Conservation (phyloP, 371 early-diverging fungal species). For the Lichtheimia hyalospora region DNA sequence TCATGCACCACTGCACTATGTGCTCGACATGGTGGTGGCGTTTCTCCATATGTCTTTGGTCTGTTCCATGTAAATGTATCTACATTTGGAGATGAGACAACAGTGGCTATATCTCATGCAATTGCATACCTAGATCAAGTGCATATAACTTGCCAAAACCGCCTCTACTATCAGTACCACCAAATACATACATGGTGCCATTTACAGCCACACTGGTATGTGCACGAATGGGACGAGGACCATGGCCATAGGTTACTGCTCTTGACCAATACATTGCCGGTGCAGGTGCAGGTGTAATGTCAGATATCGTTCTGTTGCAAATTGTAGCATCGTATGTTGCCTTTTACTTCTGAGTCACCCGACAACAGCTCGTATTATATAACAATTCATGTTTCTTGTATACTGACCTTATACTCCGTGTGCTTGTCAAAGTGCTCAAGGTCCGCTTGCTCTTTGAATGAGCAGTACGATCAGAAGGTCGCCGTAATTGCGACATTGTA, state of each 20-base stretch:
- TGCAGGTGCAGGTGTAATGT: conserved; percentile 51
- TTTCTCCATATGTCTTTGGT: conserved; percentile 65
- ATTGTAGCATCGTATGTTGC: too few relatives aligned
- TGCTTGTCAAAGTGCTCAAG: too few relatives aligned
- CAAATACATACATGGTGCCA: conserved; percentile 80
- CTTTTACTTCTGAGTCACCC: neutral
- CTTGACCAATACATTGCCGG: conserved; percentile 89
- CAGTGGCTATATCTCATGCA: neutral
- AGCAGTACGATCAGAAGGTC: neutral
- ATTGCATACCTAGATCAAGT: conserved; percentile 69
- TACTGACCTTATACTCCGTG: too few relatives aligned
- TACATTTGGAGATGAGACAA: conserved; percentile 8
- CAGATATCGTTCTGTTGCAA: neutral
- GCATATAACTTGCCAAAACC: conserved; percentile 78
- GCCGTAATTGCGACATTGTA: neutral
- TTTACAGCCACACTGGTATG: conserved; percentile 79
- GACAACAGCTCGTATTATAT: neutral
- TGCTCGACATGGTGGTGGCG: conserved; percentile 78
- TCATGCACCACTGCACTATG: conserved; percentile 76
- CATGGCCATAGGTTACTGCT: conserved; percentile 60
- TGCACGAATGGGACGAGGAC: conserved; percentile 71
- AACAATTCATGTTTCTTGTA: too few relatives aligned
- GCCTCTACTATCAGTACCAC: conserved; percentile 72
- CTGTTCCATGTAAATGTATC: conserved; percentile 83
- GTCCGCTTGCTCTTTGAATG: neutral